phyloP scores from a whole-genome alignment of 169 alveolate species.

The Plasmodium reichenowi region DNA sequence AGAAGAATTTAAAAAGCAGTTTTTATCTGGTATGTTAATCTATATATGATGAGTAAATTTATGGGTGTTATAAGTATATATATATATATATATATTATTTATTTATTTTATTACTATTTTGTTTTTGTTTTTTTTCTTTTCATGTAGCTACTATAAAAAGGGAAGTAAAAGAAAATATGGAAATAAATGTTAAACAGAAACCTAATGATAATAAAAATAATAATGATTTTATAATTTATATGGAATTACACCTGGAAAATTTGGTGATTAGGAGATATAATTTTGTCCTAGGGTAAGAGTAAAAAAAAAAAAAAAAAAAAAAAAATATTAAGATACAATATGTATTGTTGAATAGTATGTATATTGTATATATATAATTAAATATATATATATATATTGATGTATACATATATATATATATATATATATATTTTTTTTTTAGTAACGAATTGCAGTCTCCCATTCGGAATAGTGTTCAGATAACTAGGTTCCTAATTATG shows the following conservation, averaged over 20 bases:
- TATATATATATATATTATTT: not conserved
- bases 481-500: constrained; percentile 59
- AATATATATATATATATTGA: too few species aligned
- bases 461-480: constrained; percentile 50
- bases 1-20: constrained; percentile 20
- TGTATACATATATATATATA: not conserved
- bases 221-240: constrained; percentile 59
- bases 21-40: constrained; percentile 34
- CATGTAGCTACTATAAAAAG: constrained; percentile 34
- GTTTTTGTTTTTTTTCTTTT: not conserved
- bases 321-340: not conserved
- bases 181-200: not conserved
- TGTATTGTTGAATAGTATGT: too few species aligned
- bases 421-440: not conserved
- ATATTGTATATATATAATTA: too few species aligned
- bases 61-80: constrained; percentile 1
- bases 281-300: constrained; percentile 56
- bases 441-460: constrained; percentile 42
- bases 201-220: not conserved
- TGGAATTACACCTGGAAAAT: constrained; percentile 42
- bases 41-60: not conserved
- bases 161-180: constrained; percentile 66
- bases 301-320: not conserved
- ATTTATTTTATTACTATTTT: not conserved
- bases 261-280: constrained; percentile 37